Base-by-base conservation (phyloP, 176 grass and related monocot genomes). In the Saccharum officinarum region DNA sequence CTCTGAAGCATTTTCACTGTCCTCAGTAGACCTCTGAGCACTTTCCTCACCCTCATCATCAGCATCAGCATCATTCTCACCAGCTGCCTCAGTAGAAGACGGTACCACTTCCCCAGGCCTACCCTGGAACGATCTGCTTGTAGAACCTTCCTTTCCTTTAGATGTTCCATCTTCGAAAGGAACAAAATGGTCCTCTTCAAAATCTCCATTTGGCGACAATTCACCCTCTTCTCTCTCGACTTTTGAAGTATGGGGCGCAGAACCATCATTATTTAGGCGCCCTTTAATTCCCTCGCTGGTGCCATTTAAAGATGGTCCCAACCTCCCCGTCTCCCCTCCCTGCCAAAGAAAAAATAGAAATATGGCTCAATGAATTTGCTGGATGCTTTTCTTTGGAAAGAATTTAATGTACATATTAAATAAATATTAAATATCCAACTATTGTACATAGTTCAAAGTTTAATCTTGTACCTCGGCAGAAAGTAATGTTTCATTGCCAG, bases 201-300 rank as follows among this genome's bases (percentile, higher is more conserved):
- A 94, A 79, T 99, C 97, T 47, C 89, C 97, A 66, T 90, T 99
- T 45, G 97, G 97, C 0, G 97, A 99, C 82, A 99, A 89, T 91
- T 99, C 97, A 60, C 97, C 97, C 83, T 99, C 97, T 78, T 99
- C 97, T 89, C 97, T 92, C 92, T 99, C 97, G 83, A 96, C 86
- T 85, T 96, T 99, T 13, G 63, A 75, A 60, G 82, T 82, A 78
- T 86, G 80, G 47, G 83, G 55, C 25, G 36, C 33, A 63, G 88
- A 83, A 82, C 76, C 72, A 90, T 95, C 93, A 87, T 81, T 84
- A 42, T 80, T 72, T 54, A 83, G 22, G 10, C 65, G 47, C 52
- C 70, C 88, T 82, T 95, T 95, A 46, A 82, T 92, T 85, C 83
- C 69, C 42, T 90, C 90, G 42, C 63, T 80, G 40, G 30, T 88